Base-by-base conservation (phyloP, 2,329 filamentous ascomycete genomes). In the Hymenoscyphus infarciens region DNA sequence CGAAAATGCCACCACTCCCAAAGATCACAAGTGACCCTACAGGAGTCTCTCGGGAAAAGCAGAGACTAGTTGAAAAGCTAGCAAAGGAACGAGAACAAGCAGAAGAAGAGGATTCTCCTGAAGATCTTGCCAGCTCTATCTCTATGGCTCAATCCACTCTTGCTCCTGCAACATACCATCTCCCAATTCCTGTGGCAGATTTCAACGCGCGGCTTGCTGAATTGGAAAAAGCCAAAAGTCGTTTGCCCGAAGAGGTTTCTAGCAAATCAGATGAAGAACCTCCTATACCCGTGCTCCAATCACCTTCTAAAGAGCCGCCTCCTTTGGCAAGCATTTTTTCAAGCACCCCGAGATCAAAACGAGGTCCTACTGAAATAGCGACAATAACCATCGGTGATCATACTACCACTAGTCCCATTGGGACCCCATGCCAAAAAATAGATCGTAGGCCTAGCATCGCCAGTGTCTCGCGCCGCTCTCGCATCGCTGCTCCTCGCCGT, bases 371-470 rank as follows among this genome's bases (percentile, higher is more conserved):
- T 45, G 69, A 73, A 60, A 68, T 68, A n/a, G 73, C 73, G 16
- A 75, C 72, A 15, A 74, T 75, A 45, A 74, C 70, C 3, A 75
- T 74, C 59, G 73, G 72, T 19, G 67, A 73, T 33, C 68, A 72
- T 29, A 74, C 71, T 2, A 63, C 71, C 15, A 74, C 68, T 6
- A 73, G 72, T 39, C 67, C 69, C 19, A 71, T 75, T 60, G 73
- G 72, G 11, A 70, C 66, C 2, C 68, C 69, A 31, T 60, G 56
- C 42, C 65, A 66, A 1, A 74, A 74, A 53, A 66, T 69, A 59
- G 56, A 66, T 56, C 64, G 66, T 35, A 56, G 60, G 10, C 66
- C 67, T 13, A 57, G 59, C 49, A 25, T 19, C 25, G 25, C 60
- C 8, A 64, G 52, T 35, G 61, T 62, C 16, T 49, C 64, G 33